A percentile compares a stretch with the other conserved stretches of the same genome.
These are phyloP conservation scores for Suzukiozyma palmioleophila DNA, from an alignment of 1,139 yeast genomes.

Conservation along the genomic window DNA sequence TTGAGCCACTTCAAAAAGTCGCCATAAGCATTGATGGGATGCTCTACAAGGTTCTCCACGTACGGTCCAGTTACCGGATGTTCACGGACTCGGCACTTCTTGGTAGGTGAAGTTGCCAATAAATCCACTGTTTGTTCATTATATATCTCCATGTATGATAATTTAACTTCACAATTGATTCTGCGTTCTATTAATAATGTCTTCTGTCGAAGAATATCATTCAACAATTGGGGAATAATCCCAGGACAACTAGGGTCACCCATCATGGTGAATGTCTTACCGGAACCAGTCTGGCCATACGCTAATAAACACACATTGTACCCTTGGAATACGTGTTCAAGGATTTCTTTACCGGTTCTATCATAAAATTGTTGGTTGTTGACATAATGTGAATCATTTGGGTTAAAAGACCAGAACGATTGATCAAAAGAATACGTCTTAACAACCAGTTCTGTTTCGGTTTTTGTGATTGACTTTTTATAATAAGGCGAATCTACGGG, in stretches of 20 bases:
- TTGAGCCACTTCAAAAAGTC: slow-evolving; percentile 43
- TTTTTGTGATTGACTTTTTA: slow-evolving; percentile 7
- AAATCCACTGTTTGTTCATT: slow-evolving; percentile 68
- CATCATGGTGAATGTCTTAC: slow-evolving; percentile 75
- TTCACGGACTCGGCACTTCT: slow-evolving; percentile 50
- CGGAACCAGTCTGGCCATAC: slow-evolving; percentile 74
- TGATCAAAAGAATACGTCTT: slow-evolving; percentile 51
- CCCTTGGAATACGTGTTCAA: slow-evolving; percentile 64
- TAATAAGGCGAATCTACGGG: slow-evolving; percentile 19
- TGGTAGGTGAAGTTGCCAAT: slow-evolving; percentile 21
- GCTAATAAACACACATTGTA: slow-evolving; percentile 74
- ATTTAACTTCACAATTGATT: slow-evolving; percentile 48
- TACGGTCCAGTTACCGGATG: slow-evolving; percentile 63
- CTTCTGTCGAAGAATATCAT: slow-evolving; percentile 46
- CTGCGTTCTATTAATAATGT: slow-evolving; percentile 36
- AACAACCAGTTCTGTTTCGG: slow-evolving; percentile 11
- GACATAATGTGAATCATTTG: slow-evolving; percentile 29
- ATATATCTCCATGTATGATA: slow-evolving; percentile 68
- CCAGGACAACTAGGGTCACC: slow-evolving; percentile 52
- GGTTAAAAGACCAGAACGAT: slow-evolving; percentile 54
- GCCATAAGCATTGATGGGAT: slow-evolving; percentile 33
- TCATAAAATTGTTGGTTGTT: slow-evolving; percentile 49
- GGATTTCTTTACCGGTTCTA: slow-evolving; percentile 51
- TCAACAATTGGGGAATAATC: slow-evolving; percentile 54
- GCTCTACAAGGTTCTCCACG: slow-evolving; percentile 59